Evolutionary conservation across 805 yeast genomes (phyloP).

Genomic region (Metschnikowia sp.): DNA sequence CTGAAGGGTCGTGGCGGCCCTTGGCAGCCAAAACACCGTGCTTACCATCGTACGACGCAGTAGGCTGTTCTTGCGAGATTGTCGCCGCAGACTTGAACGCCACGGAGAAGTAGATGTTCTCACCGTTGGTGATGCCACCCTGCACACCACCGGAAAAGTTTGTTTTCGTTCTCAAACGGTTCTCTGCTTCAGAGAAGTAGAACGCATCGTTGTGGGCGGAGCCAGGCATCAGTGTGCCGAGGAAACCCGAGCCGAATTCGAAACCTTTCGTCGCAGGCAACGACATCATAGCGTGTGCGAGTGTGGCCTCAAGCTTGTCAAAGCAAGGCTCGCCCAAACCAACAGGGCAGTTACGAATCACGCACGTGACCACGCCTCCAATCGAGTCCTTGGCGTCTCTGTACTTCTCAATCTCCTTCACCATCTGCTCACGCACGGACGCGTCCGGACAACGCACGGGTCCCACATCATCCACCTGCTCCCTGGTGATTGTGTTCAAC

Average conservation of each 20-base stretch:
- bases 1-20: constrained; percentile 98
- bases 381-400: constrained; percentile 88
- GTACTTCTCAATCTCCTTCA: constrained; percentile 78
- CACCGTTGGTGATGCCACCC: constrained; percentile 98
- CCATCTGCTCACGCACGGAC: constrained; percentile 70
- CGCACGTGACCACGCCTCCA: constrained; percentile 98
- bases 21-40: constrained; percentile 88
- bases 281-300: constrained; percentile 98
- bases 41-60: constrained; percentile 85
- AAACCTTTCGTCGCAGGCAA: constrained; percentile 98
- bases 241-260: constrained; percentile 95
- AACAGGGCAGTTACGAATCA: constrained; percentile 85
- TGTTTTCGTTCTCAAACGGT: constrained; percentile 76
- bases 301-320: constrained; percentile 90
- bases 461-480: constrained; percentile 79
- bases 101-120: constrained; percentile 86
- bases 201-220: constrained; percentile 93
- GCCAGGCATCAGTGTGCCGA: constrained; percentile 86
- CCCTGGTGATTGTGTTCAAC: constrained; percentile 78
- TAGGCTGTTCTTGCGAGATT: constrained; percentile 86
- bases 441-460: constrained; percentile 94
- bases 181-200: constrained; percentile 52
- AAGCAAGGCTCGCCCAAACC: constrained; percentile 99
- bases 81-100: constrained; percentile 99
- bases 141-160: constrained; percentile 96